Base-by-base conservation (phyloP, 345 rosid species). In the Brassica rapa region DNA sequence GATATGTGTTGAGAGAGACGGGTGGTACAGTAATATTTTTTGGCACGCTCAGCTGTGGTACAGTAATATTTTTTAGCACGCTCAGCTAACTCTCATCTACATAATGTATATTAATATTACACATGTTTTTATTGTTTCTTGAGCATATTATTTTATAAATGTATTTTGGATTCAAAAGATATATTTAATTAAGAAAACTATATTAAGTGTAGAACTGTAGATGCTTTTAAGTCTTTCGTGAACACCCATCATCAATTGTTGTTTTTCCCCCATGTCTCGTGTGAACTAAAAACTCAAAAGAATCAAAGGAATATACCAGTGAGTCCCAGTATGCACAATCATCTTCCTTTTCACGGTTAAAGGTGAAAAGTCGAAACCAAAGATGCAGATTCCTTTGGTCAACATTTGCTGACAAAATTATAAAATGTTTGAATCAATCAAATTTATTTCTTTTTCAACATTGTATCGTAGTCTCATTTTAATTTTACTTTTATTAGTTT, bases 371-470 rank as follows among this genome's bases (percentile, higher is more conserved):
- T 37, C 16, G 8, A 56, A 66, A 14, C 21, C 21, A 2, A 39
- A 57, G 66, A 66, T 75, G 41, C 66, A 75, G 78, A 75, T 75
- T 75, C 72, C 0, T 41, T 16, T 65, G 23, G 72, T 75, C 66
- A 66, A 74, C 29, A 74, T 74, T 62, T 43, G 76, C 76, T 46
- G 30, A 73, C 43, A 46, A 73, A 63, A 73, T 8, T 3, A 71
- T 5, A 3, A 72, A n/a, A 72, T 60, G 57, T 39, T 53, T 6
- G 57, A 74, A 66, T 55, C 56, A 14, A 21, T 60, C 29, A 57
- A 57, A 5, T 8, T 73, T 19, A 4, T 12, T 64, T 64, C 8
- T 32, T 12, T 12, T 16, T 11, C 46, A 7, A 25, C 10, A 32
- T 35, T 62, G 14, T 49, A 32, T 39, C 43, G 9, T 9, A 39